Evolutionary conservation across 2,329 filamentous ascomycete species (phyloP), one percentile per base, ranked within the genome.

Genomic region (Pseudogymnoascus sp.): DNA sequence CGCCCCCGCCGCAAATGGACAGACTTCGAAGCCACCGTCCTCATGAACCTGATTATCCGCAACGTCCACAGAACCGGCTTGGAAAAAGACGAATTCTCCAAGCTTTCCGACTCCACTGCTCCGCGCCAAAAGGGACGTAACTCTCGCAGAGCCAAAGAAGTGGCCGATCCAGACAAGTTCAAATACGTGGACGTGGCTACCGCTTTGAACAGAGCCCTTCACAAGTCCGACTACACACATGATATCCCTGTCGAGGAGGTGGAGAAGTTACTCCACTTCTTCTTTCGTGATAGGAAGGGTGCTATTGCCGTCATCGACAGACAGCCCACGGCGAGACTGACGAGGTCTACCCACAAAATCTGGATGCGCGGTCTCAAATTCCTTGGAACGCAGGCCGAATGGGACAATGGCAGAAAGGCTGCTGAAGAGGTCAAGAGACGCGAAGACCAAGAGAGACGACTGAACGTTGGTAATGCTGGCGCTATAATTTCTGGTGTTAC

Each of bases 61-160:
- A 54, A 31, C 25, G 8, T 54, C 25, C 48, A 54, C 14, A 54
- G 6, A 7, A 54, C 48, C 10, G 48, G 48, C 16, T 31, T 54
- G 25, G 48, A 54, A 54, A 54, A 54, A 16, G 48, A 54, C 25
- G 48, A 54, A 54, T 16, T 54, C 48, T 31, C 48, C 48, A 54
- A 54, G 48, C 48, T 54, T 6, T n/a, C 48, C 25, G 48, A 54
- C 25, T 54, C 25, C 25, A 54, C 48, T 6, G 48, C 48, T 19
- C 48, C 25, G 1, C 48, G 14, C 10, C 14, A 31, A 2, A 54
- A 54, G n/a, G 25, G 11, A 8, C 48, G 48, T 25, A 54, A 54
- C 25, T 6, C 48, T 19, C 48, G 48, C 8, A 54, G 48, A 11
- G 48, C 48, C 7, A 54, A 54, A 31, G 48, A 54, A 31, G 48